Evolutionary conservation across 129 eudicot genomes (phyloP), one percentile per base, ranked within the genome.

Genomic region (Chrysanthemum lavandulifolium): DNA sequence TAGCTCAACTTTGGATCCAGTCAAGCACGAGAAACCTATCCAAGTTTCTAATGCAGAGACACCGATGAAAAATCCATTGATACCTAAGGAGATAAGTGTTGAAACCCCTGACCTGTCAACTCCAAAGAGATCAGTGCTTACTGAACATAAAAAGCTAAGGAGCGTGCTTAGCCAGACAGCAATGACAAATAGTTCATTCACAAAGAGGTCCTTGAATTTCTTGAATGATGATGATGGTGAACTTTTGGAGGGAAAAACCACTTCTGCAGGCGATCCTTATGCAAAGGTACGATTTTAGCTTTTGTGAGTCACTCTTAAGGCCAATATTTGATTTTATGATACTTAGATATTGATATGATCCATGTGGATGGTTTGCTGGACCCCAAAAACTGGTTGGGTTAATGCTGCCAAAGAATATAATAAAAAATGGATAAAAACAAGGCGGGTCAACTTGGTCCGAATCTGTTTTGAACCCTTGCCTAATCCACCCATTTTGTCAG

Each of bases 91-190:
- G 21, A 10, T 90, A 40, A 54, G 40, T 27, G 68, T 85, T 2
- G 84, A 77, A 58, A 90, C 97, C 14, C 97, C 97, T 52, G 89
- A 82, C 14, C 78, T 81, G 61, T 54, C 79, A 61, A 85, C 95
- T 72, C 97, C 97, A 43, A 84, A 79, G 77, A 75, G 97, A 76
- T 79, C 94, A n/a, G 71, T 82, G 64, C 67, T 85, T 65, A 83
- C 86, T 48, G 84, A 83, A 73, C 90, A 89, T 69, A 29, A 29
- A 5, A 84, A 87, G 76, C 56, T 23, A 33, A 86, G 78, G 77
- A 84, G 61, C 14, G 19, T 75, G 57, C 5, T 60, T 49, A 70
- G 65, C 81, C 84, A 83, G 69, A 71, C 66, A 50, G 21, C 45
- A 75, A 48, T 60, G 43, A 53, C 78, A 60, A 45, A 78, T 81